Percentiles rank a stretch among this genome's conserved stretches.
Conservation (phyloP, 2,329 filamentous ascomycete genomes). For the Colletotrichum falcatum region DNA sequence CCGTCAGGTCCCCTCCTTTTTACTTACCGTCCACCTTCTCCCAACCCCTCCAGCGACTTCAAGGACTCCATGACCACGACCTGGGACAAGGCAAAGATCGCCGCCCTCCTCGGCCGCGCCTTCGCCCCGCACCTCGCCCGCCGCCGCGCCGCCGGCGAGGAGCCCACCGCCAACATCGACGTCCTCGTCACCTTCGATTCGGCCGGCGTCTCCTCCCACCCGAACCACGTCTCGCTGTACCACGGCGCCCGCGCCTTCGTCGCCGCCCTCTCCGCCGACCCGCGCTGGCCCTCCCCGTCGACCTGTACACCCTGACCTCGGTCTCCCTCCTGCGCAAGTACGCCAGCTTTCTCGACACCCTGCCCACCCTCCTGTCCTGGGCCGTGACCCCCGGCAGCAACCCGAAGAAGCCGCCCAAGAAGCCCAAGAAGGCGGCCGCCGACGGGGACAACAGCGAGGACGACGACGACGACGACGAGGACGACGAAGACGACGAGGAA, state of each 20-base stretch:
- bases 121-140: conserved; percentile 76
- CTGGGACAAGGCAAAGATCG: conserved; percentile 80
- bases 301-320: conserved; percentile 85
- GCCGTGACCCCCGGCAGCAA: conserved; percentile 54
- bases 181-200: conserved; percentile 90
- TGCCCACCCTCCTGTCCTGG: conserved; percentile 74
- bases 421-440: conserved; percentile 35
- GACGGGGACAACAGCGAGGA: conserved; percentile 43
- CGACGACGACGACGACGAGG: conserved; percentile 48
- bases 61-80: conserved; percentile 87
- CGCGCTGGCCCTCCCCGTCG: conserved; percentile 78
- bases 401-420: conserved; percentile 28
- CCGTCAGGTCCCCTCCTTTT: no score
- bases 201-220: conserved; percentile 86
- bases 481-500: conserved; percentile 42
- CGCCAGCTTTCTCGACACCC: conserved; percentile 77
- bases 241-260: conserved; percentile 83
- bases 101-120: conserved; percentile 75
- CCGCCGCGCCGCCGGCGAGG: conserved; percentile 48
- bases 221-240: conserved; percentile 93
- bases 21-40: no score
- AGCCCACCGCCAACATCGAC: conserved; percentile 73
- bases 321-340: conserved; percentile 86
- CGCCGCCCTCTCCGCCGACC: conserved; percentile 68
- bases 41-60: conserved; percentile 67